Evolutionary conservation across 2,329 filamentous ascomycete species (phyloP), one percentile per base, ranked within the genome.

Genomic region (Alternaria sp.): DNA sequence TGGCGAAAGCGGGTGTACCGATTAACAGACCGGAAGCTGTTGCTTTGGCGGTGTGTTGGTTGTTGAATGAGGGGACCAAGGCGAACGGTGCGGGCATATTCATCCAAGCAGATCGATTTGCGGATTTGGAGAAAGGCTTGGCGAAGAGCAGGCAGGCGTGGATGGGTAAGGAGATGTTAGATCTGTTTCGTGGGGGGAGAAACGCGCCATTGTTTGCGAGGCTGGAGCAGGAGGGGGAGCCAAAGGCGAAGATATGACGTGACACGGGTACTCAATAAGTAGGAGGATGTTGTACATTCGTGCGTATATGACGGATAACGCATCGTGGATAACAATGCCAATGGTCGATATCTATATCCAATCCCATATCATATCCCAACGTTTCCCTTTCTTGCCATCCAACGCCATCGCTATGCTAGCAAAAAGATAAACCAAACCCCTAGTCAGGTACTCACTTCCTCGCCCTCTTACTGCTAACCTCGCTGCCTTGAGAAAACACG

Each of bases 401-500:
- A 64, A 66, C 66, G 59, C 66, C 66, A 56, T 54, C 66, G 66
- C 66, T 68, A 66, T 68, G 66, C 66, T 51, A 54, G 41, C 20
- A 34, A 34, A 34, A 55, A 20, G 18, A 48, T 7, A 27, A 12
- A 22, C 30, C 46, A 41, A 38, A 16, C 28, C 12, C 22, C 14
- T 2, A 16, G 5, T 50, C 34, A 18, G 36, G 36, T 25, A n/a
- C 38, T 49, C 65, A 77, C 63, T 75, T 77, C 67, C 71, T 73
- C 53, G 58, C 66, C 60, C 77, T 65, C 65, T 79, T 79, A 28
- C 59, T 67, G 56, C 75, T 76, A 64, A 69, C 64, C 51, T 62
- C 67, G 60, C 78, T 80, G 40, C 63, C 70, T 54, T 84, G 82
- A 76, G 92, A 94, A 54, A 96, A 77, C 32, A 93, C 92, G 76